Percentiles rank a stretch among this genome's conserved stretches.
These are phyloP conservation scores for Cystofilobasidium bisporidii DNA, from an alignment of 768 basidiomycete genomes.

Conservation along the genomic window DNA sequence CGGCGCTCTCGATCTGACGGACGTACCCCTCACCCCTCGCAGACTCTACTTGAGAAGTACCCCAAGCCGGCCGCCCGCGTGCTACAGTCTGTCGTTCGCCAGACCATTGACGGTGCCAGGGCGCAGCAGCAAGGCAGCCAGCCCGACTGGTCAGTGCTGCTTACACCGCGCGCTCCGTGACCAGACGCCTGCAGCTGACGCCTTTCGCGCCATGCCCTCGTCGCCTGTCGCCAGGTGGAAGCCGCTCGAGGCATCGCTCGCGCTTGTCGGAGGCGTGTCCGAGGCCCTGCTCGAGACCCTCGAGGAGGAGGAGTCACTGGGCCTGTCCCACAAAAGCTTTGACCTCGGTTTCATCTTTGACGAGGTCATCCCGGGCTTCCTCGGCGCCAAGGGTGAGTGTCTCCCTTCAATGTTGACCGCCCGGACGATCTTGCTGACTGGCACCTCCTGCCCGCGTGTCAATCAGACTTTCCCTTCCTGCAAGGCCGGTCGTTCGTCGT, in stretches of 20 bases:
- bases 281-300: constrained; percentile 65
- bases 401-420: too few relatives aligned
- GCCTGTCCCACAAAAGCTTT: constrained; percentile 52
- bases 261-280: constrained; percentile 68
- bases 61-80: constrained; percentile 37
- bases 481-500: constrained; percentile 94
- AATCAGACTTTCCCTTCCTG: constrained; percentile 72
- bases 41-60: constrained; percentile 42
- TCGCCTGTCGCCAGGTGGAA: constrained; percentile 78
- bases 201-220: too few relatives aligned
- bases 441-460: too few relatives aligned
- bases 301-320: constrained; percentile 63
- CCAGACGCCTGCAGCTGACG: too few relatives aligned
- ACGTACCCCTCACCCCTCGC: not conserved
- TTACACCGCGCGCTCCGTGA: too few relatives aligned
- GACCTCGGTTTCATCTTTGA: constrained; percentile 68
- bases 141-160: constrained; percentile 60
- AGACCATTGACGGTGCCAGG: not conserved
- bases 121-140: constrained; percentile 40
- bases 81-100: constrained; percentile 44
- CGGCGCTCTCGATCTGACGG: not conserved
- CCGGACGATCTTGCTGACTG: too few relatives aligned
- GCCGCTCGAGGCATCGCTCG: constrained; percentile 72
- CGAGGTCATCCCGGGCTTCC: constrained; percentile 65
- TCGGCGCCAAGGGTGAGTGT: constrained; percentile 58